Conservation (phyloP, 2,329 filamentous ascomycete species). For the Aspergillus fischeri region DNA sequence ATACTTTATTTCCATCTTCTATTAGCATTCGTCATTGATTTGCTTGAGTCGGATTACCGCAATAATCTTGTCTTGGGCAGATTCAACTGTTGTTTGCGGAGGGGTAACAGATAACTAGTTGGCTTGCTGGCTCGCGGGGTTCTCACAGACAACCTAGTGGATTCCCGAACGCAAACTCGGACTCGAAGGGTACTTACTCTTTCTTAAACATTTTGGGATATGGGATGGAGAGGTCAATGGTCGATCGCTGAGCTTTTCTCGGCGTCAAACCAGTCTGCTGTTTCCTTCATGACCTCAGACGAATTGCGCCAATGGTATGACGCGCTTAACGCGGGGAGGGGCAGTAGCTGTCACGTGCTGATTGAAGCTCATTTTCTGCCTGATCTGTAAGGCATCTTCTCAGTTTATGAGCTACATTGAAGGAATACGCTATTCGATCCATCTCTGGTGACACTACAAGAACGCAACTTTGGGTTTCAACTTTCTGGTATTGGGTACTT, state of each 20-base stretch:
- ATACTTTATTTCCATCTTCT: constrained; percentile 51
- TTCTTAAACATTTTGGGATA: constrained; percentile 76
- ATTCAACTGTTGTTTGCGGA: not conserved
- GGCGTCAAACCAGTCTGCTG: not conserved
- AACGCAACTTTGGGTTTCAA: not conserved
- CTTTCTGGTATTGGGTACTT: not conserved
- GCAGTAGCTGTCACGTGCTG: constrained; percentile 14
- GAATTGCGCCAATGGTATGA: constrained; percentile 19
- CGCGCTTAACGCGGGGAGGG: constrained; percentile 22
- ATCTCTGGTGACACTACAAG: not conserved
- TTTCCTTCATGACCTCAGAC: not conserved
- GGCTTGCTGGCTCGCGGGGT: not conserved
- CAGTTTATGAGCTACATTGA: not conserved
- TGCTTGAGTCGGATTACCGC: constrained; percentile 1
- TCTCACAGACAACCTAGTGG: not conserved
- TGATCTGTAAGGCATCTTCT: not conserved
- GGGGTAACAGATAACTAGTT: not conserved
- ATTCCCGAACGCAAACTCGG: not conserved
- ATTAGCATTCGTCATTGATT: constrained; percentile 12
- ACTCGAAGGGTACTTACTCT: constrained; percentile 58
- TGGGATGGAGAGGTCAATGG: constrained; percentile 4
- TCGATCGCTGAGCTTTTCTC: constrained; percentile 1
- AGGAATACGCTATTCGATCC: not conserved
- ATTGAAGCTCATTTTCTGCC: not conserved
- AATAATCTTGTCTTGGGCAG: not conserved